Evolutionary conservation across 1,139 yeast species (phyloP).

Genomic region (Suhomyces kunorum): DNA sequence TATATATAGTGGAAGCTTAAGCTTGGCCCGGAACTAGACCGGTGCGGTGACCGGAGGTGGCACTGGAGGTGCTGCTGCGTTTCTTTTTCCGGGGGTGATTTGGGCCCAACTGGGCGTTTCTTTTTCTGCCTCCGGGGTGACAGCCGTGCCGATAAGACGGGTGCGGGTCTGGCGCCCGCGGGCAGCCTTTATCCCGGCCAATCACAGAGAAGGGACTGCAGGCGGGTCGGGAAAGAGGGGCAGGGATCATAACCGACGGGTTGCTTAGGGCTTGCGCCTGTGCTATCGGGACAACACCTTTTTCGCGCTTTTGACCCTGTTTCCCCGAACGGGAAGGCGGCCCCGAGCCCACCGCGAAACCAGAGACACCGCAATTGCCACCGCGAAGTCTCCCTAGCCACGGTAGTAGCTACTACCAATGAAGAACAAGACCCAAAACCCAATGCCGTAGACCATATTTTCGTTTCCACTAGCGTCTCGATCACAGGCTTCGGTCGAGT

Average conservation of each 20-base stretch:
- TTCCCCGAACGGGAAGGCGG: not conserved
- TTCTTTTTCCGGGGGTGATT: constrained; percentile 2
- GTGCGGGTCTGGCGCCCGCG: not conserved
- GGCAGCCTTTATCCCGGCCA: constrained; percentile 12
- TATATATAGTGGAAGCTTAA: constrained; percentile 5
- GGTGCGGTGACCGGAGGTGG: constrained; percentile 3
- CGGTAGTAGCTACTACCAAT: no score
- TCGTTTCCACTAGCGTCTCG: no score
- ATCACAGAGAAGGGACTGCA: constrained; percentile 6
- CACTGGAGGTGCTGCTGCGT: not conserved
- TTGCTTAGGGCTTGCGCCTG: not conserved
- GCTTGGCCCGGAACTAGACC: not conserved
- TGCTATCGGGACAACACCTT: constrained; percentile 1
- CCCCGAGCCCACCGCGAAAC: not conserved
- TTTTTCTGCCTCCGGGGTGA: constrained; percentile 4
- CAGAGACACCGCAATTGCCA: no score
- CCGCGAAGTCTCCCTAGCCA: no score
- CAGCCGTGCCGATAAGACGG: constrained; percentile 5
- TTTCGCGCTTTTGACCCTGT: no score
- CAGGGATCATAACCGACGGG: not conserved
- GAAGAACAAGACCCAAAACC: not conserved
- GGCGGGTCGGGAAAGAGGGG: not conserved
- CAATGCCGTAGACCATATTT: constrained; percentile 1
- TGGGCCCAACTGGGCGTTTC: constrained; percentile 4
- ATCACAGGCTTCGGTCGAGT: no score